Conservation (phyloP, 2,329 filamentous ascomycete species). For the Blumeria hordei region DNA sequence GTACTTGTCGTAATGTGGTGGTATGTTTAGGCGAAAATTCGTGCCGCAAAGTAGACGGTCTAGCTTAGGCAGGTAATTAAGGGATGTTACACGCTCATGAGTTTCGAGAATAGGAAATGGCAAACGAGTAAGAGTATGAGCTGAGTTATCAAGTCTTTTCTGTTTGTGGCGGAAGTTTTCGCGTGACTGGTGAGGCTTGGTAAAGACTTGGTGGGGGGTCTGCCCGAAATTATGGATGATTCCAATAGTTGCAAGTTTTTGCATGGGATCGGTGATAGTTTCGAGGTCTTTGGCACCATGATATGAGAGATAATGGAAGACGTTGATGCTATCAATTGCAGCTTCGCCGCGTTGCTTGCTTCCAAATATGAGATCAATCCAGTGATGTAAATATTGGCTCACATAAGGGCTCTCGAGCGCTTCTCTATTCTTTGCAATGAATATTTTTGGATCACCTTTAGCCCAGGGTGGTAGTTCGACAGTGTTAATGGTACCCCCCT, state of each 20-base stretch:
- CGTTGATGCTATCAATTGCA: constrained; percentile 74
- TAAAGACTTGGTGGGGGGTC: constrained; percentile 86
- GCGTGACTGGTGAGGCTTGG: constrained; percentile 51
- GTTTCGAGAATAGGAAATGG: constrained; percentile 50
- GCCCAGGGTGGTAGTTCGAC: constrained; percentile 90
- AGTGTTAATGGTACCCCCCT: constrained; percentile 55
- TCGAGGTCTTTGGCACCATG: constrained; percentile 84
- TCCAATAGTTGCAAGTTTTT: constrained; percentile 69
- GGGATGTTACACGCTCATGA: constrained; percentile 54
- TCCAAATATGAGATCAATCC: constrained; percentile 92
- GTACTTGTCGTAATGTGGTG: constrained; percentile 69
- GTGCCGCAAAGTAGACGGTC: constrained; percentile 68
- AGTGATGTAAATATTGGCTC: constrained; percentile 67
- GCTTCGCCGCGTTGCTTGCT: constrained; percentile 84
- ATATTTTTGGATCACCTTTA: constrained; percentile 84
- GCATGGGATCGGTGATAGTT: constrained; percentile 66
- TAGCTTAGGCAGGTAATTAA: constrained; percentile 55
- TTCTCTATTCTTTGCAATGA: constrained; percentile 87
- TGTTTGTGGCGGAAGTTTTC: constrained; percentile 41
- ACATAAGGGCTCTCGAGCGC: constrained; percentile 85
- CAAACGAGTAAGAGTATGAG: constrained; percentile 51
- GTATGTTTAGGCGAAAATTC: constrained; percentile 66
- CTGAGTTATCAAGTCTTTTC: constrained; percentile 51
- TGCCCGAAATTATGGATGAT: constrained; percentile 98
- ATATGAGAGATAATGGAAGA: constrained; percentile 91